Evolutionary conservation across 2,329 filamentous ascomycete genomes (phyloP).

Genomic region (Arthrobotrys iridis): DNA sequence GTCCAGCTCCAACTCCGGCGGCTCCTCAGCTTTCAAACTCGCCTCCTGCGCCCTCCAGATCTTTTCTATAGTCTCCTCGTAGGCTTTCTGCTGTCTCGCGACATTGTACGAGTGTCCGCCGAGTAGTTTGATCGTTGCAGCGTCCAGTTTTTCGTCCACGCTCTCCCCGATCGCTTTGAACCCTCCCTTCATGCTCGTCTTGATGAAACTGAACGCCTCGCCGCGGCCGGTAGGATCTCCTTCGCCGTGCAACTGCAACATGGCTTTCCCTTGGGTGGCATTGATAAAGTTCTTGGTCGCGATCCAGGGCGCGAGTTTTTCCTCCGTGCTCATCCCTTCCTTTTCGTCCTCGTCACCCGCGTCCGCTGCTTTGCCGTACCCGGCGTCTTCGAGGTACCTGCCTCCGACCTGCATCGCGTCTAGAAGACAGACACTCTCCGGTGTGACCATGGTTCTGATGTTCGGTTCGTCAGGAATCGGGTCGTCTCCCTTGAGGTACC

Average conservation of each 20-base stretch:
- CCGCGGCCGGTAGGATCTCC: conserved; percentile 94
- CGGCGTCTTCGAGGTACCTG: conserved; percentile 88
- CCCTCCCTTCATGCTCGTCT: conserved; percentile 98
- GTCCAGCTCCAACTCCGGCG: conserved; percentile 57
- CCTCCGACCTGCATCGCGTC: conserved; percentile 97
- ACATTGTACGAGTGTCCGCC: conserved; percentile 98
- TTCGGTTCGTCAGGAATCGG: conserved; percentile 80
- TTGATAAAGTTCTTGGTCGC: conserved; percentile 96
- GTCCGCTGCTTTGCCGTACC: conserved; percentile 75
- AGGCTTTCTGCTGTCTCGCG: conserved; percentile 88
- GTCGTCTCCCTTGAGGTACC: conserved; percentile 79
- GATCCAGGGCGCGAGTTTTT: conserved; percentile 94
- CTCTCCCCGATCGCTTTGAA: conserved; percentile 63
- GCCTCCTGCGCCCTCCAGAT: conserved; percentile 76
- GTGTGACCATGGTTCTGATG: conserved; percentile 88
- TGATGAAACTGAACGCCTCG: conserved; percentile 95
- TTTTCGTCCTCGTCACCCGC: conserved; percentile 64
- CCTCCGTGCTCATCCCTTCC: conserved; percentile 65
- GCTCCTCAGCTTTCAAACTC: conserved; percentile 57
- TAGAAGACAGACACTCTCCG: conserved; percentile 91
- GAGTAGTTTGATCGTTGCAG: conserved; percentile 58
- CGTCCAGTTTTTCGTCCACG: conserved; percentile 59
- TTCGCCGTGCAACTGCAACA: conserved; percentile 93
- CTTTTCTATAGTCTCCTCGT: conserved; percentile 86
- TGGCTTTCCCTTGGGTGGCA: conserved; percentile 92